Evolutionary conservation across 2,329 filamentous ascomycete genomes (phyloP).

Genomic region (Trichoderma polysporum): DNA sequence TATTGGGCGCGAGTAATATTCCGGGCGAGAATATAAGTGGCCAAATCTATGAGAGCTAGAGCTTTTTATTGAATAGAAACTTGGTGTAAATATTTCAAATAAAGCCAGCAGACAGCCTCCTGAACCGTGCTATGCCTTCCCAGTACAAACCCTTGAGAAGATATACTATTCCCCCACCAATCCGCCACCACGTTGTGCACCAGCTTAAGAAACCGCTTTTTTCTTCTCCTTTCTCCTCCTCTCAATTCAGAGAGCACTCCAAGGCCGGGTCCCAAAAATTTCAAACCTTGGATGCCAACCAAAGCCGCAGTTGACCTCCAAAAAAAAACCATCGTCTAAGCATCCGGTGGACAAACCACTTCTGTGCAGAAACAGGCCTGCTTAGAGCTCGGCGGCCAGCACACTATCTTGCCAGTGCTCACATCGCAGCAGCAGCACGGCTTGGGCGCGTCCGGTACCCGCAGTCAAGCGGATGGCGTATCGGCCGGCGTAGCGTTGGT

Average conservation of each 20-base stretch:
- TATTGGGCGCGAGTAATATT: too few relatives aligned
- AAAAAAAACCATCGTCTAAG: constrained; percentile 21
- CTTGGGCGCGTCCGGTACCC: background rate
- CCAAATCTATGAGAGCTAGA: too few relatives aligned
- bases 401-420: constrained; percentile 18
- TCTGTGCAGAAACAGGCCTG: constrained; percentile 25
- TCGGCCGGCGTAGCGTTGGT: background rate
- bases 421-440: constrained; percentile 30
- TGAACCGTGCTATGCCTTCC: background rate
- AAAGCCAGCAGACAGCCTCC: background rate
- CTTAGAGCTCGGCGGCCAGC: constrained; percentile 18
- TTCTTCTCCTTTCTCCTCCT: background rate
- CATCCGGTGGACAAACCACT: constrained; percentile 27
- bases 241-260: background rate
- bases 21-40: too few relatives aligned
- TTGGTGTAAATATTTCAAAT: background rate
- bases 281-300: background rate
- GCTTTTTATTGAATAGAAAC: background rate
- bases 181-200: too few relatives aligned
- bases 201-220: too few relatives aligned
- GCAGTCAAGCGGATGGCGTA: too few relatives aligned
- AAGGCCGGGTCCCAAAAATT: background rate
- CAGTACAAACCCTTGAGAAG: background rate
- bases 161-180: background rate
- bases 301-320: background rate